Conservation (phyloP, 2,329 filamentous ascomycete species). For the Penicillium palitans region DNA sequence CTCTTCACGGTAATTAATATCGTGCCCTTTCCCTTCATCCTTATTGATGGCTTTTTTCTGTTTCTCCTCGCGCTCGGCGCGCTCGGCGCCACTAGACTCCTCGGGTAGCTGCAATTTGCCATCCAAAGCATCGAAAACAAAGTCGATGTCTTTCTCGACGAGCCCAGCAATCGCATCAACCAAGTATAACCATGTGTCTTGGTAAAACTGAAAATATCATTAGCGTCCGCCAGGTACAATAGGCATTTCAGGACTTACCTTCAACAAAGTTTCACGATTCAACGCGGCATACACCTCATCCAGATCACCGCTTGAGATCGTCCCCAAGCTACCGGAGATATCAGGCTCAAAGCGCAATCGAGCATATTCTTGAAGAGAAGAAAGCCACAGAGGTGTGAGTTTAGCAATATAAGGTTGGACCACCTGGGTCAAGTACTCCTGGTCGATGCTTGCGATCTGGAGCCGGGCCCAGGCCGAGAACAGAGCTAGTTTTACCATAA, state of each 20-base stretch:
- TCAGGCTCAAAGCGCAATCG: constrained; percentile 93
- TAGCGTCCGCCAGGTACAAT: background rate
- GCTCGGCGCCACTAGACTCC: constrained; percentile 21
- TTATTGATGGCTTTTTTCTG: constrained; percentile 20
- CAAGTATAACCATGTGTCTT: constrained; percentile 93
- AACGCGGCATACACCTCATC: constrained; percentile 94
- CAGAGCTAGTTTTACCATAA: constrained; percentile 98
- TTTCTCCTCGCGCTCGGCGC: constrained; percentile 21
- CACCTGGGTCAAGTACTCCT: constrained; percentile 84
- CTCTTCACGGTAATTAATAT: constrained; percentile 97
- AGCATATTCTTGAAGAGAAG: constrained; percentile 90
- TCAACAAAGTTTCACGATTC: constrained; percentile 87
- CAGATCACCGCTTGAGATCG: constrained; percentile 78
- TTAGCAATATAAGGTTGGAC: constrained; percentile 86
- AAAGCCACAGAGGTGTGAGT: constrained; percentile 89
- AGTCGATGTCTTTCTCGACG: constrained; percentile 96
- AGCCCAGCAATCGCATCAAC: constrained; percentile 96
- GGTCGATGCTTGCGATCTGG: constrained; percentile 90
- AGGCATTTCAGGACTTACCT: constrained; percentile 43
- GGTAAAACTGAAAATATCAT: constrained; percentile 67
- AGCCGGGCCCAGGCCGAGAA: constrained; percentile 97
- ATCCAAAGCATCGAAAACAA: constrained; percentile 94
- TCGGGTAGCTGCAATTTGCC: constrained; percentile 61
- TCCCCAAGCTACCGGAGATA: constrained; percentile 85
- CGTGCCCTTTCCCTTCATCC: constrained; percentile 60